Evolutionary conservation across 192 early-diverging fungal genomes (phyloP).

Genomic region (Coemansia sp.): DNA sequence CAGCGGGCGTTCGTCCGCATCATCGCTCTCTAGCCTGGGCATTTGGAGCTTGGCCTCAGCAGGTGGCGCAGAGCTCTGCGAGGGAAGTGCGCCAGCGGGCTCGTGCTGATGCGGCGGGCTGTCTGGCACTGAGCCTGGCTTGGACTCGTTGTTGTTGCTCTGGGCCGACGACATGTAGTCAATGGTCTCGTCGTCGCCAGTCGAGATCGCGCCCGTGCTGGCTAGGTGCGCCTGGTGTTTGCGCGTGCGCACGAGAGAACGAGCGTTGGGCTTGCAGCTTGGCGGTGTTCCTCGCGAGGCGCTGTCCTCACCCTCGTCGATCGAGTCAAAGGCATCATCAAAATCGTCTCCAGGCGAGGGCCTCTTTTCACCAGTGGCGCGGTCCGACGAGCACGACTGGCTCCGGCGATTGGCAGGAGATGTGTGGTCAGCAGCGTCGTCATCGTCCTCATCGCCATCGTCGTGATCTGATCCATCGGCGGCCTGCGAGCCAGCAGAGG

Average conservation of each 20-base stretch:
- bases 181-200: constrained; percentile 49
- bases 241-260: not conserved
- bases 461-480: not conserved
- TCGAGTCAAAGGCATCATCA: constrained; percentile 26
- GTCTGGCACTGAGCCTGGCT: constrained; percentile 7
- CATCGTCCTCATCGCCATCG: not conserved
- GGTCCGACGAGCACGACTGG: constrained; percentile 2
- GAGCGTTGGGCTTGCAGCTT: not conserved
- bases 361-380: constrained; percentile 37
- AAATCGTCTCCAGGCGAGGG: constrained; percentile 34
- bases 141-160: constrained; percentile 32
- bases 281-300: constrained; percentile 1
- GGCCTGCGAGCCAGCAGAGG: not conserved
- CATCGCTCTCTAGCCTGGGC: not conserved
- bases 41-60: not conserved
- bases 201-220: constrained; percentile 34
- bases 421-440: not conserved
- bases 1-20: not conserved
- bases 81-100: not conserved
- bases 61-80: not conserved
- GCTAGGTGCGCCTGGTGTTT: constrained; percentile 13
- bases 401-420: not conserved
- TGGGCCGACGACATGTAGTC: constrained; percentile 57
- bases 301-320: constrained; percentile 18
- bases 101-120: constrained; percentile 15